Evolutionary conservation across 345 rosid genomes (phyloP), one percentile per base, ranked within the genome.

Genomic region (Rhodamnia rubescens): DNA sequence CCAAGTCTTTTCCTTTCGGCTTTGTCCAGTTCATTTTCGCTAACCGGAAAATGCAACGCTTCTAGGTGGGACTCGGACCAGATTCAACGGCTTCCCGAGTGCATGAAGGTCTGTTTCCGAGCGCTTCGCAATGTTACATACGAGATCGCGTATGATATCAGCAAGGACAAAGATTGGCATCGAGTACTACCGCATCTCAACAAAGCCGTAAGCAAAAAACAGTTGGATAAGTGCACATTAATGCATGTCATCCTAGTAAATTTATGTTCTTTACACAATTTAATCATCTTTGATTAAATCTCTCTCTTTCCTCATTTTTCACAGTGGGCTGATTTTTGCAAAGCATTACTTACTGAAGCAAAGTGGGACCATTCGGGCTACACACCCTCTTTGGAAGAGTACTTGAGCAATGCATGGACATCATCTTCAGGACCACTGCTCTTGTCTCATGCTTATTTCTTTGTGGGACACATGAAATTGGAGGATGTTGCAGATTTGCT

Each of bases 271-370:
- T 11, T 12, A 54, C 81, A 82, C 7, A 47, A 54, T 52, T 42
- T 42, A 29, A 7, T 29, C 42, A 61, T 29, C 36, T 27, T 29
- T 29, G 21, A 15, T 29, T 0, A n/a, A 61, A 61, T 29, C 74
- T 7, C 16, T 29, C 13, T 36, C 0, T 61, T 61, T 27, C 4
- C 74, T 27, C 29, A 7, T 0, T 3, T 16, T 27, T 14, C 29
- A 4, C 59, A 93, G 95, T 93, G 95, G 95, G 86, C 87, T 82
- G 93, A 89, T 8, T 91, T 91, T 57, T 93, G 94, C 84, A 80
- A 90, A 50, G 83, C 94, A 21, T 58, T 92, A 52, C 85, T 90
- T 5, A 86, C 86, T 87, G 95, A 92, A 89, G 92, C 95, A 56
- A 89, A 88, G 75, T 93, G 95, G 95, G 84, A 83, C 81, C 57